Conservation (phyloP, 176 grass and related monocot species). For the Canna indica region DNA sequence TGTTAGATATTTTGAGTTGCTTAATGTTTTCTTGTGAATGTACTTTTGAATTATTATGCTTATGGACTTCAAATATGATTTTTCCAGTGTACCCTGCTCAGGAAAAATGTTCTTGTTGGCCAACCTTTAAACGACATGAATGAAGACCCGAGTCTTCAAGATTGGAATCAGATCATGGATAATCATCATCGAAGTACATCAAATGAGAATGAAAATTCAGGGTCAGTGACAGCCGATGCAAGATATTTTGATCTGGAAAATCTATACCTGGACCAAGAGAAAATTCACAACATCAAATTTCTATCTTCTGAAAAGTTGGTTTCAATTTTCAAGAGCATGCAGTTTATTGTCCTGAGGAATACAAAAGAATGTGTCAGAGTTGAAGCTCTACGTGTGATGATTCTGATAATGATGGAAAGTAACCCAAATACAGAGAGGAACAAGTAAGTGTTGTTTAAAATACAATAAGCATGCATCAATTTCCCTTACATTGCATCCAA, state of each 20-base stretch:
- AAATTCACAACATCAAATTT: conserved; percentile 21
- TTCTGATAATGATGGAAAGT: conserved; percentile 60
- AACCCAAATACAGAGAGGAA: conserved; percentile 45
- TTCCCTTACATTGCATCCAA: conserved; percentile 19
- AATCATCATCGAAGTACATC: not conserved
- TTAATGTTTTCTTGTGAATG: not conserved
- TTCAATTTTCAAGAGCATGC: conserved; percentile 42
- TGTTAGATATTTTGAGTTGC: not conserved
- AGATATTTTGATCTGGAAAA: conserved; percentile 17
- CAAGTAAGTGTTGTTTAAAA: conserved; percentile 41
- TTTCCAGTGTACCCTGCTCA: conserved; percentile 21
- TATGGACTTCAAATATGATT: conserved; percentile 20
- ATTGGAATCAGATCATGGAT: conserved; percentile 2
- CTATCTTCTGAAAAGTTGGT: conserved; percentile 51
- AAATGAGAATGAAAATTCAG: not conserved
- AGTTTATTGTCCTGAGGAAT: conserved; percentile 39
- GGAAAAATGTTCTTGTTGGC: conserved; percentile 4
- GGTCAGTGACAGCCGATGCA: conserved; percentile 1
- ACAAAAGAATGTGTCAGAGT: conserved; percentile 34
- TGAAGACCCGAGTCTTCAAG: conserved; percentile 23
- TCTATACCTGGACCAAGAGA: conserved; percentile 20
- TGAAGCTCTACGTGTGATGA: conserved; percentile 74
- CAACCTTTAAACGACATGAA: conserved; percentile 16
- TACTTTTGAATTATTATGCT: not conserved
- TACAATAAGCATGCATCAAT: not conserved